A percentile compares a stretch with the other conserved stretches of the same genome.
Conservation (phyloP, 75 land plant genomes). For the Gnetum montanum region DNA sequence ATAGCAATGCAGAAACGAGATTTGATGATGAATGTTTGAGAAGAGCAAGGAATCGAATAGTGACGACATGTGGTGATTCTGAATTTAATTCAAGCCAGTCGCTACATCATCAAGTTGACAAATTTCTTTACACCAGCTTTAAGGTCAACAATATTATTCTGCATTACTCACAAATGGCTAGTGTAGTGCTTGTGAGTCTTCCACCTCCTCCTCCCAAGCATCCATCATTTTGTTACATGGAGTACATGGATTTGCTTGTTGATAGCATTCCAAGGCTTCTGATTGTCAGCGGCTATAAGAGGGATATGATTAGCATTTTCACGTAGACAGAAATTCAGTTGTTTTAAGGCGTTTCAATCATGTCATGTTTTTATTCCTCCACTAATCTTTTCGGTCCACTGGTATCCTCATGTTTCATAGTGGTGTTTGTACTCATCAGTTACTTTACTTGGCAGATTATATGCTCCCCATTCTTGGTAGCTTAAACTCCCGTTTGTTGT, state of each 20-base stretch:
- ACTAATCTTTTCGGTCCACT: too few species aligned
- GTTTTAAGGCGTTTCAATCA: too few species aligned
- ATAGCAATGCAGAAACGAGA: constrained; percentile 29
- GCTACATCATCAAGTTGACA: constrained; percentile 68
- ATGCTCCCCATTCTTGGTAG: too few species aligned
- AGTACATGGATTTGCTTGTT: constrained; percentile 91
- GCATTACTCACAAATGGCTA: constrained; percentile 88
- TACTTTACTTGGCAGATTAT: too few species aligned
- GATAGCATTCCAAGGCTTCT: constrained; percentile 90
- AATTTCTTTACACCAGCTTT: constrained; percentile 79
- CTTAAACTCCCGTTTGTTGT: too few species aligned
- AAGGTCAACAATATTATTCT: constrained; percentile 88
- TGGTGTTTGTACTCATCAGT: too few species aligned
- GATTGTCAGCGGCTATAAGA: constrained; percentile 90
- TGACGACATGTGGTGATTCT: constrained; percentile 29
- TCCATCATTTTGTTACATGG: constrained; percentile 91
- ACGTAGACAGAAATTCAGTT: too few species aligned
- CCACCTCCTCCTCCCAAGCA: constrained; percentile 92
- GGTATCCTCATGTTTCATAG: too few species aligned
- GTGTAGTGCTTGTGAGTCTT: constrained; percentile 93
- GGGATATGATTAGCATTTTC: constrained; percentile 88
- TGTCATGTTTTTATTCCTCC: too few species aligned
- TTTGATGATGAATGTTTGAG: constrained; percentile 66
- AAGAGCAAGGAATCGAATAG: constrained; percentile 63
- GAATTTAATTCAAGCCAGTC: constrained; percentile 36